These are phyloP conservation scores for Penicillium polonicum DNA, from an alignment of 2,329 filamentous ascomycete genomes.

Conservation along the genomic window DNA sequence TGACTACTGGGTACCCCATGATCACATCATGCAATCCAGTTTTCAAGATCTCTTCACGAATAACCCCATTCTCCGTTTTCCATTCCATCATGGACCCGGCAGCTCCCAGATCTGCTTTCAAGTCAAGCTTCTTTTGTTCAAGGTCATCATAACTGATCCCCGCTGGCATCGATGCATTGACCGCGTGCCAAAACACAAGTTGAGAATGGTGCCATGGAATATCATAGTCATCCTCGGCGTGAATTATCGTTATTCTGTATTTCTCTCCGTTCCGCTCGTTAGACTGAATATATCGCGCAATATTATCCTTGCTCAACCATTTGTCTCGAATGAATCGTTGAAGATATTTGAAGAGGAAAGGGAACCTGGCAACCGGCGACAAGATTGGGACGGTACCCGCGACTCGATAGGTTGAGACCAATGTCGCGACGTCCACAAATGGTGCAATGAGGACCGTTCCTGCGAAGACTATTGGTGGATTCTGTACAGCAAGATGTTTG, in stretches of 20 bases:
- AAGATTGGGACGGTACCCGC: slow-evolving; percentile 57
- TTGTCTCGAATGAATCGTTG: slow-evolving; percentile 14
- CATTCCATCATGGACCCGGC: slow-evolving; percentile 54
- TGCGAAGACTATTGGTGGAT: slow-evolving; percentile 50
- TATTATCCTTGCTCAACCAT: slow-evolving; percentile 14
- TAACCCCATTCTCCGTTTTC: slow-evolving; percentile 47
- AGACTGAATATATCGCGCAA: slow-evolving; percentile 8
- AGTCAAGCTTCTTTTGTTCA: slow-evolving; percentile 44
- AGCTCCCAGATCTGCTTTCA: slow-evolving; percentile 45
- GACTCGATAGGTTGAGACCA: slow-evolving; percentile 59
- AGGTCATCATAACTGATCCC: slow-evolving; percentile 48
- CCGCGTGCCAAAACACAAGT: slow-evolving; percentile 48
- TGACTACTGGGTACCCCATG: slow-evolving; percentile 58
- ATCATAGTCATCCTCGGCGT: slow-evolving; percentile 38
- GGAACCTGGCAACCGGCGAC: slow-evolving; percentile 51
- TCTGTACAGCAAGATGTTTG: slow-evolving; percentile 44
- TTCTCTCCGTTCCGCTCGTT: slow-evolving; percentile 17
- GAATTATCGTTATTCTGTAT: slow-evolving; percentile 36
- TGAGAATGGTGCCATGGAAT: slow-evolving; percentile 30
- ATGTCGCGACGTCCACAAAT: slow-evolving; percentile 54
- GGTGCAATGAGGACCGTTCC: slow-evolving; percentile 58
- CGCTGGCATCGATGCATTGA: slow-evolving; percentile 47
- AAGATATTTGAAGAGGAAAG: slow-evolving; percentile 23
- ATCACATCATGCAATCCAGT: slow-evolving; percentile 58
- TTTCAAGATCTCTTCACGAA: slow-evolving; percentile 57